Evolutionary conservation across 78 protist species (phyloP), one percentile per base, ranked within the genome.

Genomic region (Dictyostelium capitatum): DNA sequence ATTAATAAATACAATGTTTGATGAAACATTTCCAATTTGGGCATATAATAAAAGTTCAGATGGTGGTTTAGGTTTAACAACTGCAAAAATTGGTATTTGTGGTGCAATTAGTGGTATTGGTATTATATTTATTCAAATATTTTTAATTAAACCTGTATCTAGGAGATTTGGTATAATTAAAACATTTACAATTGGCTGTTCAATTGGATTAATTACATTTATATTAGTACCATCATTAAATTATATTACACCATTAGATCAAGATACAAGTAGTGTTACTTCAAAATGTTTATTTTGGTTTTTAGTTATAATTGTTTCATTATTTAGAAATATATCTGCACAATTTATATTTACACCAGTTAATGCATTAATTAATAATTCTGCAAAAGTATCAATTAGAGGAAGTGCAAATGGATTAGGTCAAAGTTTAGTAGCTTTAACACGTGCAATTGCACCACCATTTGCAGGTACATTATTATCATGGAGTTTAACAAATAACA

Each of bases 401-500:
- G 93, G 85, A 17, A 46, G 37, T 25, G 93, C 93, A 56, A 87
- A 87, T 56, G 93, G 93, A 17, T 53, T 75, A 11, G 84, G 93
- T 51, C 93, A 87, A 64, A 50, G 72, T 10, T 28, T 77, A 10
- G 93, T 87, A 4, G 93, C 93, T 19, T 43, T 79, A 2, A 43
- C 74, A 1, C 20, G 93, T 30, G 37, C 93, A 6, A 23, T 87
- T 14, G 93, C 83, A 17, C 93, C 93, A 46, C 56, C 91, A 10
- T 20, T 87, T 12, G 93, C 79, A 30, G 67, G 78, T 5, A 74
- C 69, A 3, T 19, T 41, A 15, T 47, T 87, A 20, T 82, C 93
- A 25, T 87, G 93, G 93, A 43, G 67, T 9, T 25, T 87, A 9
- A 59, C 85, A 9, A 48, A 53, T 62, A 43, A 51, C 12, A 30